Conservation (phyloP, 352 stramenopile genomes). For the Globisporangium heterothallicum region DNA sequence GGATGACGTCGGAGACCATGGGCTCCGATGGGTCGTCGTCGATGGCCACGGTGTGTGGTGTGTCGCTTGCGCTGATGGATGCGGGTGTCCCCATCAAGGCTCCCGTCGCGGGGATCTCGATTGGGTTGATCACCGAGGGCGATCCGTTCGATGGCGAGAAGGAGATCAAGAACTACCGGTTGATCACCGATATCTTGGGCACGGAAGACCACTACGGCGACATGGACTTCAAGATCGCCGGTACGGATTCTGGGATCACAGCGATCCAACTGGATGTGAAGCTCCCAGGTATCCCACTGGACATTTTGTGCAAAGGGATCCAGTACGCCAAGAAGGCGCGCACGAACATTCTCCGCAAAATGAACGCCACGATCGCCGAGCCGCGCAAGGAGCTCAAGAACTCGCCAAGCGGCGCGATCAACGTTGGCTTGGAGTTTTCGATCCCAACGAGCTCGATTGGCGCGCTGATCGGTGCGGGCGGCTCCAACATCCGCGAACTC, state of each 20-base stretch:
- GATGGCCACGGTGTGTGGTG: constrained; percentile 96
- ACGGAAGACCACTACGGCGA: constrained; percentile 96
- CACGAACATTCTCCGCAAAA: constrained; percentile 75
- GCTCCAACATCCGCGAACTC: constrained; percentile 68
- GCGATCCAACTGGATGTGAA: constrained; percentile 97
- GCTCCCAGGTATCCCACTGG: constrained; percentile 80
- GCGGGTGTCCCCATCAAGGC: constrained; percentile 93
- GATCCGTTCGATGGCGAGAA: constrained; percentile 64
- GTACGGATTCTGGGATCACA: constrained; percentile 88
- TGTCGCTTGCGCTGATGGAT: constrained; percentile 95
- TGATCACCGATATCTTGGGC: constrained; percentile 96
- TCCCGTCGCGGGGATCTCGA: constrained; percentile 94
- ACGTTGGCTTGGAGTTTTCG: constrained; percentile 53
- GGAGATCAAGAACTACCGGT: constrained; percentile 74
- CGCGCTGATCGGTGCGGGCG: constrained; percentile 68
- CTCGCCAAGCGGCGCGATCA: constrained; percentile 27
- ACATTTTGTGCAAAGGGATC: constrained; percentile 83
- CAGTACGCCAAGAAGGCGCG: constrained; percentile 79
- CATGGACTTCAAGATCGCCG: constrained; percentile 99
- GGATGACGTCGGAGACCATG: constrained; percentile 96
- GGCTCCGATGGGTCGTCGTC: constrained; percentile 92
- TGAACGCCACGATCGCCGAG: constrained; percentile 67
- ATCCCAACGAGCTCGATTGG: constrained; percentile 53
- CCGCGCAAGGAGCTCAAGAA: constrained; percentile 57
- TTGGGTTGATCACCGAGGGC: constrained; percentile 83